Evolutionary conservation across 1,284 basidiomycete genomes (phyloP), one percentile per base, ranked within the genome.

Genomic region (Cystobasidiaceae sp.): DNA sequence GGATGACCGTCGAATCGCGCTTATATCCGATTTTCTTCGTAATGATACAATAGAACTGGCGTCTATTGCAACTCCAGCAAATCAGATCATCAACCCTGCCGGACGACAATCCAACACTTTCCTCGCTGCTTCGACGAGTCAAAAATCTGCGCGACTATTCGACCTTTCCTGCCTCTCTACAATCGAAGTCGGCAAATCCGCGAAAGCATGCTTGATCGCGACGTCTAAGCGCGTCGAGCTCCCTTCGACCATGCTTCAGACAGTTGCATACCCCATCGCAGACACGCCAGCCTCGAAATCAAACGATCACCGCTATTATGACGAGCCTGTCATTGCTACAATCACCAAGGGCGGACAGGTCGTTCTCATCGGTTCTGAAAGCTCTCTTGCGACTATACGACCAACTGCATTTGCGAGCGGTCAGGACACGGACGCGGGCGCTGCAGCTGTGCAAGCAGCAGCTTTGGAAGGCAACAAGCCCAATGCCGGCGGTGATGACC

Each of bases 1-100:
- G n/a, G n/a, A n/a, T n/a, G n/a, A n/a, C n/a, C n/a, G n/a, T n/a
- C n/a, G n/a, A 48, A 17, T 41, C 57, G 32, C 30, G 58, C 25
- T 45, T 19, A 45, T 30, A 34, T 43, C 39, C 33, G 32, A 50
- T 19, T 56, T 9, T n/a, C 41, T 7, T 33, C 9, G 39, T 30
- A 28, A 51, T 25, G 23, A 49, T 28, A 1, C 2, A 33, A 39
- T 11, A 61, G 15, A 45, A 49, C 52, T n/a, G 21, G 39, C 11
- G 58, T 7, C 71, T 87, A 86, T 85, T 44, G 78, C 76, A 45
- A 89, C 87, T 87, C 81, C 82, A 61, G 77, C 73, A 59, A 78
- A 78, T 55, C 56, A 73, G 11, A 61, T 74, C 33, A 68, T 75
- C 8, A 80, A 84, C 57, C 19, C 57, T 8, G 23, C 60, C 17